A percentile compares a stretch with the other conserved stretches of the same genome.
Evolutionary conservation across 108 stramenopile species (phyloP).

Genomic region (Skeletonema marinoi): DNA sequence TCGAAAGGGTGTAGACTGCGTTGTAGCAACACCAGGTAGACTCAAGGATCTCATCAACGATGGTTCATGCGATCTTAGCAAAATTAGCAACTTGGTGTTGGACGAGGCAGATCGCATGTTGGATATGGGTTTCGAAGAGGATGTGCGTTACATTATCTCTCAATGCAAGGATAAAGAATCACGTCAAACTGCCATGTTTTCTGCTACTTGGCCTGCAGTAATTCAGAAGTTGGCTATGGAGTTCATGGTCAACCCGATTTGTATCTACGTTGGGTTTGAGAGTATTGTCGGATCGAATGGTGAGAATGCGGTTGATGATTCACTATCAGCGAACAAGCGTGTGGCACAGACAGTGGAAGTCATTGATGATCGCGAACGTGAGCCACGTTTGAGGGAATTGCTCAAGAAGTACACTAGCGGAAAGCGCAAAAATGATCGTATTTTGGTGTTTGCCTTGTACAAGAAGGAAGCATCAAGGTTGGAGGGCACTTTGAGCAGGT

Average conservation of each 20-base stretch:
- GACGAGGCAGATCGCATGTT: slow-evolving; percentile 95
- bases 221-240: slow-evolving; percentile 93
- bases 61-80: slow-evolving; percentile 73
- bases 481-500: slow-evolving; percentile 80
- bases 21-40: slow-evolving; percentile 98
- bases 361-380: slow-evolving; percentile 89
- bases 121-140: slow-evolving; percentile 78
- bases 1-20: slow-evolving; percentile 76
- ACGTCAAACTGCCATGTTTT: slow-evolving; percentile 97
- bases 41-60: slow-evolving; percentile 94
- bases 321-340: slow-evolving; percentile 93
- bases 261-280: slow-evolving; percentile 89
- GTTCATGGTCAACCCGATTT: slow-evolving; percentile 85
- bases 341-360: slow-evolving; percentile 95
- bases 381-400: slow-evolving; percentile 76
- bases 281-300: slow-evolving; percentile 79
- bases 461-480: slow-evolving; percentile 97
- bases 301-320: slow-evolving; percentile 75
- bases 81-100: slow-evolving; percentile 85
- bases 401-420: slow-evolving; percentile 74
- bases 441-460: slow-evolving; percentile 95
- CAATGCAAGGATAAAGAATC: slow-evolving; percentile 59
- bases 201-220: slow-evolving; percentile 97
- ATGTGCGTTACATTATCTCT: slow-evolving; percentile 81
- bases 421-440: slow-evolving; percentile 65